These are phyloP conservation scores for Beauveria bassiana DNA, from an alignment of 2,329 filamentous ascomycete species.

Conservation along the genomic window DNA sequence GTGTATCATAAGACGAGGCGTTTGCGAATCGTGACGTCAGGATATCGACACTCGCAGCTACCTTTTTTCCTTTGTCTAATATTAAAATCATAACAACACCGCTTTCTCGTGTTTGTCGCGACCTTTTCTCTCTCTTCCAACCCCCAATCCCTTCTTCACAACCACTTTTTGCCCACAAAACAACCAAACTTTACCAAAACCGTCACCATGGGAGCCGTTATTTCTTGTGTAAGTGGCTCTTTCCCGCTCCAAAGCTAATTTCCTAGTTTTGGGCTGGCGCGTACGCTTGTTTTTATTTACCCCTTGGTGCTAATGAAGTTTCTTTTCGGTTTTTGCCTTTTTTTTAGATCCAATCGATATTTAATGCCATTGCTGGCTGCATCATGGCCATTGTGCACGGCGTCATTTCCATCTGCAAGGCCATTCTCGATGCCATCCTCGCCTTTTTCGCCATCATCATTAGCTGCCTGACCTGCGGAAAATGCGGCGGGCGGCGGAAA, in stretches of 20 bases:
- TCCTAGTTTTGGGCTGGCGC: not conserved
- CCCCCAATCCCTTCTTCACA: not conserved
- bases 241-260: not conserved
- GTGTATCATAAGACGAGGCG: not conserved
- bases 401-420: constrained; percentile 55
- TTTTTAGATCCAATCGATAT: constrained; percentile 46
- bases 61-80: not conserved
- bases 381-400: constrained; percentile 63
- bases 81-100: not conserved
- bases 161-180: no score
- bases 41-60: constrained; percentile 1
- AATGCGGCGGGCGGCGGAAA: constrained; percentile 24
- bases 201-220: constrained; percentile 65
- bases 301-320: not conserved
- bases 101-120: no score
- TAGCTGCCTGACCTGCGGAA: constrained; percentile 53
- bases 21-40: constrained; percentile 11
- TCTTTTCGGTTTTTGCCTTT: not conserved
- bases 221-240: constrained; percentile 64
- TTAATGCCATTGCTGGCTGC: constrained; percentile 57
- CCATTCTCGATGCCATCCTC: constrained; percentile 61
- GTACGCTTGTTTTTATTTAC: not conserved
- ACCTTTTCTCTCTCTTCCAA: not conserved
- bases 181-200: constrained; percentile 4
- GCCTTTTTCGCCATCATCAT: constrained; percentile 59